Evolutionary conservation across 1,139 yeast species (phyloP), one percentile per base, ranked within the genome.

Genomic region (Candida sp.): DNA sequence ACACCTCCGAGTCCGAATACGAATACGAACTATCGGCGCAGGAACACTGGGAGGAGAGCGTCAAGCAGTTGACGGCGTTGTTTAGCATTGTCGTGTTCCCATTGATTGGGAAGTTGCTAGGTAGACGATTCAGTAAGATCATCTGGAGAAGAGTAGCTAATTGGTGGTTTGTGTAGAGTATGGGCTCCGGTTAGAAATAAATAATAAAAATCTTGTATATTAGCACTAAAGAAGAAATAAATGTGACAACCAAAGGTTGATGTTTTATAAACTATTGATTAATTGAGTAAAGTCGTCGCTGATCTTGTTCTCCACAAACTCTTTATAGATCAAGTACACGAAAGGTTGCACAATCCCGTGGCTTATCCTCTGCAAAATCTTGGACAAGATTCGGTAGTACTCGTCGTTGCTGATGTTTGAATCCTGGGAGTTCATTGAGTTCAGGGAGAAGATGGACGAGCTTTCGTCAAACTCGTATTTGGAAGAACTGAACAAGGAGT

Each of bases 21-120:
- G 60, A 8, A 43, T 53, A 56, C 40, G 63, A 60, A 26, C 54
- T 68, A 42, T 54, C 67, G 3, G 90, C 91, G 1, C 92, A 88
- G 63, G 79, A 82, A 56, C 92, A 89, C 60, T 89, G 96, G 96
- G 94, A 89, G 49, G 93, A 87, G 61, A 86, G 90, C 46, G 61
- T 89, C 53, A 71, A 73, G 42, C 94, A 88, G 62, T 65, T 90
- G 46, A 80, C 80, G 42, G 79, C 77, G 9, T 72, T 90, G 42
- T 67, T 86, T 23, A 78, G 81, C 48, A 70, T 83, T 53, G 83
- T 89, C 12, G 61, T 89, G 43, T 73, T 88, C 48, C 96, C 96
- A 0, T 67, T 88, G 54, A 63, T 86, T 5, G 96, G 96, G 34
- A 86, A 85, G 65, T 77, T 85, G 38, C 59, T 89, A 40, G 96